phyloP scores from a whole-genome alignment of 495 filamentous ascomycete genomes.

The Aspergillus biplanus region DNA sequence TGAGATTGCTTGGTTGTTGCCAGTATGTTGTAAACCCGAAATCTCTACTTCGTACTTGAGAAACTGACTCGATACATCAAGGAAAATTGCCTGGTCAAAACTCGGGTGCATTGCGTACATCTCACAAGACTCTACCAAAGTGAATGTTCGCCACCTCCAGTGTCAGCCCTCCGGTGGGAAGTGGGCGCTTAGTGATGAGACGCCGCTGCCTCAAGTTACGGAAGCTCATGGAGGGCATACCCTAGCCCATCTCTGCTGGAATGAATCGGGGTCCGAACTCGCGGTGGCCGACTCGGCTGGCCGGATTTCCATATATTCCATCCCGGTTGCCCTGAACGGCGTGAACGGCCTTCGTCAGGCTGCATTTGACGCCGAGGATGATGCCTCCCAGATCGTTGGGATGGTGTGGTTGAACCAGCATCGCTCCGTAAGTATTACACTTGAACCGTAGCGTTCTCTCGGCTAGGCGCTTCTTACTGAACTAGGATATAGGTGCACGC shows the following conservation, averaged over 20 bases:
- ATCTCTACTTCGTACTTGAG: background rate
- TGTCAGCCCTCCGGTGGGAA: constrained; percentile 70
- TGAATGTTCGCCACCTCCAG: constrained; percentile 73
- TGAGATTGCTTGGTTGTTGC: constrained; percentile 77
- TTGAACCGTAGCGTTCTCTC: background rate
- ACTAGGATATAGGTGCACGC: constrained; percentile 45
- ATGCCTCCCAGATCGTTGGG: constrained; percentile 76
- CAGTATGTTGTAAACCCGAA: constrained; percentile 62
- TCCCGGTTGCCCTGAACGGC: constrained; percentile 67
- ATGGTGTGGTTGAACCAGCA: constrained; percentile 78
- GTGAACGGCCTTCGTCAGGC: constrained; percentile 58
- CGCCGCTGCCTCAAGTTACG: constrained; percentile 43
- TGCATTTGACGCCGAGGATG: constrained; percentile 65
- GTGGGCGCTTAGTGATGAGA: constrained; percentile 76
- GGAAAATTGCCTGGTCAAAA: constrained; percentile 87
- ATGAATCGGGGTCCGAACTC: constrained; percentile 70
- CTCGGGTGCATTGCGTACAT: constrained; percentile 86
- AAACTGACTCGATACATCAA: constrained; percentile 37
- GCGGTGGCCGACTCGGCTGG: constrained; percentile 77
- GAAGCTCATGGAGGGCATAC: constrained; percentile 53
- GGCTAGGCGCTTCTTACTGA: background rate
- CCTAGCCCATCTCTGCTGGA: constrained; percentile 82
- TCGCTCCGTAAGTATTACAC: constrained; percentile 50
- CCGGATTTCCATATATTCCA: constrained; percentile 68
- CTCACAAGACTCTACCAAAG: constrained; percentile 64